Evolutionary conservation across 768 basidiomycete genomes (phyloP), one percentile per base, ranked within the genome.

Genomic region (Trametes sanguinea): DNA sequence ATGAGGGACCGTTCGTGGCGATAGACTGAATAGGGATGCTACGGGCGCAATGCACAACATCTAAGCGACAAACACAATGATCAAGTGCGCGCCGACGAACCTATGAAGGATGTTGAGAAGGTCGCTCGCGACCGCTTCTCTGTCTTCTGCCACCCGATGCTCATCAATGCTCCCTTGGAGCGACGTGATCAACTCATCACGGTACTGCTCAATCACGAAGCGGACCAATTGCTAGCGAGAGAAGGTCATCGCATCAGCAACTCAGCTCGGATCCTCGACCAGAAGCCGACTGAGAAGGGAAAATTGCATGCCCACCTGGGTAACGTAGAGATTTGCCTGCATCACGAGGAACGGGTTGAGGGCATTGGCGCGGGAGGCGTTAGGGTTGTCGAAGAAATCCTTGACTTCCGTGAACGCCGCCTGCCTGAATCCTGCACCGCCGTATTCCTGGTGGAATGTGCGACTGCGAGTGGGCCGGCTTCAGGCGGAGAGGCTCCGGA

Each of bases 11-110:
- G 69, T 91, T 94, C 51, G 88, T 90, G 37, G 93, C 94, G 68
- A 95, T 94, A 35, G 92, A 92, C 73, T 94, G 92, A 57, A 95
- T 94, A 16, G 94, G 94, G 67, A 95, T 95, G 69, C 90, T 93
- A 65, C 47, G 63, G 44, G 56, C 37, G 42, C 57, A 59, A 52
- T 37, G 54, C 43, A 22, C 51, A 14, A 13, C 7, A 13, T 46
- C 54, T 61, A 60, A 51, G 57, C 30, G 57, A 55, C 47, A 39
- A 45, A 55, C 50, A 35, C 35, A 52, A 43, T 53, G 30, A 57
- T 27, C 42, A 8, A 51, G 42, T 30, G 37, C 51, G 35, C 22
- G 54, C 33, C 10, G 29, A 64, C 74, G 66, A 62, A 87, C 89
- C 86, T 89, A 68, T 94, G 92, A 63, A 96, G 80, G 58, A 95